phyloP scores from a whole-genome alignment of 768 basidiomycete genomes.

The Agaricus blazei region DNA sequence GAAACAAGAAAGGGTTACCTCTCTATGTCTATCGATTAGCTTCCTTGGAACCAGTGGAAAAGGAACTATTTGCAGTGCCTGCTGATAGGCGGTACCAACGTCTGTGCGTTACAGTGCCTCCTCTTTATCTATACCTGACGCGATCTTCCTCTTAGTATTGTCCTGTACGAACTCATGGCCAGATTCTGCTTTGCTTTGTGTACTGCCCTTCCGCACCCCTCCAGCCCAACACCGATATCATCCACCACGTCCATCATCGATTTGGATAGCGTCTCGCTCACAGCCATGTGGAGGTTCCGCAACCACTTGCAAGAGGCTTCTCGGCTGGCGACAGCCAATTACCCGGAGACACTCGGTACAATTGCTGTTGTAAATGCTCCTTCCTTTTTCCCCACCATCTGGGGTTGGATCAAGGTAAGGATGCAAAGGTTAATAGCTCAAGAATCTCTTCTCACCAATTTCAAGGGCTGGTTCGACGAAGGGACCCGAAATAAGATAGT shows the following conservation, averaged over 20 bases:
- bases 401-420: slow-evolving; percentile 77
- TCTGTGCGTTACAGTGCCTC: slow-evolving; percentile 44
- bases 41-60: slow-evolving; percentile 52
- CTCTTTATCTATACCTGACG: background rate
- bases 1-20: slow-evolving; percentile 55
- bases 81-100: slow-evolving; percentile 57
- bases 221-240: slow-evolving; percentile 48
- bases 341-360: slow-evolving; percentile 70
- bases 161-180: slow-evolving; percentile 61
- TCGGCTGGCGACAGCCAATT: slow-evolving; percentile 69
- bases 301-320: slow-evolving; percentile 73
- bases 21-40: slow-evolving; percentile 73
- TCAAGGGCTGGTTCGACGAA: slow-evolving; percentile 74
- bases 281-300: slow-evolving; percentile 65
- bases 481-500: slow-evolving; percentile 74
- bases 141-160: slow-evolving; percentile 36
- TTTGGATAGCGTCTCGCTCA: slow-evolving; percentile 55
- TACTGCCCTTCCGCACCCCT: slow-evolving; percentile 49
- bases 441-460: background rate
- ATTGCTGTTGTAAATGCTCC: slow-evolving; percentile 77
- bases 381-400: slow-evolving; percentile 76
- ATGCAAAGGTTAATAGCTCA: background rate
- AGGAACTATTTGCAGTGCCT: slow-evolving; percentile 53
- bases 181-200: slow-evolving; percentile 65
- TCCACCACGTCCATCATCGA: slow-evolving; percentile 69